Conservation (phyloP, 2,329 filamentous ascomycete genomes). For the Talaromyces amestolkiae region DNA sequence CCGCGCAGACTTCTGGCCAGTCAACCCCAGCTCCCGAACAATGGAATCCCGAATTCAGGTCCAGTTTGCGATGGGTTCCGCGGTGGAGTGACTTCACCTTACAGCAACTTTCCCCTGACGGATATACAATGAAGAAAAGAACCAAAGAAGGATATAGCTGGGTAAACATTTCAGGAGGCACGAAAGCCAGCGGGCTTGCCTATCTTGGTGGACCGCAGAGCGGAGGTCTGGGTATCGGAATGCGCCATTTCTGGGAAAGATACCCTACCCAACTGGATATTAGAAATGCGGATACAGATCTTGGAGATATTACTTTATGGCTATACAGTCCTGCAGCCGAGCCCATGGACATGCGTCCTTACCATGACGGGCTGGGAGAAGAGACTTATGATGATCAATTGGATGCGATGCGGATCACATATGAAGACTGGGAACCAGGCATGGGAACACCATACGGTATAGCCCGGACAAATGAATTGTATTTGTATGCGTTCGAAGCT, state of each 20-base stretch:
- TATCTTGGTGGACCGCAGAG: constrained; percentile 58
- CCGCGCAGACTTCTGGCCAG: constrained; percentile 52
- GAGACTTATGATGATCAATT: constrained; percentile 58
- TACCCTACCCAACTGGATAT: constrained; percentile 61
- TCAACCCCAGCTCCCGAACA: constrained; percentile 45
- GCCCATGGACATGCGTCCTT: constrained; percentile 57
- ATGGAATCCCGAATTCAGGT: constrained; percentile 49
- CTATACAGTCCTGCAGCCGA: constrained; percentile 57
- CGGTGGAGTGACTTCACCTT: constrained; percentile 59
- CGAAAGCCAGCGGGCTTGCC: constrained; percentile 55
- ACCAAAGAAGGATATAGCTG: constrained; percentile 58
- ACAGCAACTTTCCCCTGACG: constrained; percentile 58
- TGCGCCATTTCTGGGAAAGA: constrained; percentile 63
- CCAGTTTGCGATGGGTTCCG: constrained; percentile 56
- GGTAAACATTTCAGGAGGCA: constrained; percentile 59
- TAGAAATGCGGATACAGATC: constrained; percentile 49
- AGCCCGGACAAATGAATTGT: constrained; percentile 58
- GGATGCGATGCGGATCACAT: constrained; percentile 61
- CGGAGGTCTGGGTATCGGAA: constrained; percentile 59
- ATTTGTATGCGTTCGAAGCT: constrained; percentile 51
- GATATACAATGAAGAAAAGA: constrained; percentile 60
- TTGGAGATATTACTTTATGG: constrained; percentile 58
- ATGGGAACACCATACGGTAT: constrained; percentile 60
- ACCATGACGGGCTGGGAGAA: constrained; percentile 57
- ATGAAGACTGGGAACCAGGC: constrained; percentile 59